These are phyloP conservation scores for Colletotrichum tanaceti DNA, from an alignment of 2,329 filamentous ascomycete genomes.

Conservation along the genomic window DNA sequence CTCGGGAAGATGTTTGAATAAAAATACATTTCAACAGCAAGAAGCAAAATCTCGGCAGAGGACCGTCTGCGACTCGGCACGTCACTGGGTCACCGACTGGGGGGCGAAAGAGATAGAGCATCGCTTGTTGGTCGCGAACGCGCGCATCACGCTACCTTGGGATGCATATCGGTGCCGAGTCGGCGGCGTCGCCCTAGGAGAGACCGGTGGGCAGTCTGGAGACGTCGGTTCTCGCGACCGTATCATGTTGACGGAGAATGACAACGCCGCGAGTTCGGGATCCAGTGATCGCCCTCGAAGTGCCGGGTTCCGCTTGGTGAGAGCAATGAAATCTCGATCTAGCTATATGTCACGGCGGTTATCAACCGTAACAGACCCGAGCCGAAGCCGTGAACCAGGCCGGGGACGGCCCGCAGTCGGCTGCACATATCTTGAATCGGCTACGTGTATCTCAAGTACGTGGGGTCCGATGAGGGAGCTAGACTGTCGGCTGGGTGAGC, in stretches of 20 bases:
- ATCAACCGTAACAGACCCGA: background rate
- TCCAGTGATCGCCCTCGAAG: background rate
- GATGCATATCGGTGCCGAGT: constrained; percentile 34
- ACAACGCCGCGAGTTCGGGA: background rate
- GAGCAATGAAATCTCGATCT: background rate
- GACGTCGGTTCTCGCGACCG: background rate
- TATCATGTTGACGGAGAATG: background rate
- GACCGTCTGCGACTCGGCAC: background rate
- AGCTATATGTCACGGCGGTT: background rate
- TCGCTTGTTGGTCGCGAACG: constrained; percentile 7
- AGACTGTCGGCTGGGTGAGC: background rate
- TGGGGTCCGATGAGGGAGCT: accelerated
- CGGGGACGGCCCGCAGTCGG: constrained; percentile 22
- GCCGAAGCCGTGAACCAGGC: background rate
- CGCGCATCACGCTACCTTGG: constrained; percentile 1
- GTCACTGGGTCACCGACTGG: background rate
- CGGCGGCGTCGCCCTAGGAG: constrained; percentile 12
- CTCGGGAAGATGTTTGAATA: constrained; percentile 9
- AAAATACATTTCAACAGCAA: background rate
- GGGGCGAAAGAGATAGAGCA: constrained; percentile 2
- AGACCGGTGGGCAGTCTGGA: background rate
- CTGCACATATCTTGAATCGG: background rate
- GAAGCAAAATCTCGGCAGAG: constrained; percentile 1
- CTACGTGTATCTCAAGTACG: background rate
- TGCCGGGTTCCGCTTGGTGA: background rate